These are phyloP conservation scores for Crithidia sp. DNA, from an alignment of 208 protist species.

Conservation along the genomic window DNA sequence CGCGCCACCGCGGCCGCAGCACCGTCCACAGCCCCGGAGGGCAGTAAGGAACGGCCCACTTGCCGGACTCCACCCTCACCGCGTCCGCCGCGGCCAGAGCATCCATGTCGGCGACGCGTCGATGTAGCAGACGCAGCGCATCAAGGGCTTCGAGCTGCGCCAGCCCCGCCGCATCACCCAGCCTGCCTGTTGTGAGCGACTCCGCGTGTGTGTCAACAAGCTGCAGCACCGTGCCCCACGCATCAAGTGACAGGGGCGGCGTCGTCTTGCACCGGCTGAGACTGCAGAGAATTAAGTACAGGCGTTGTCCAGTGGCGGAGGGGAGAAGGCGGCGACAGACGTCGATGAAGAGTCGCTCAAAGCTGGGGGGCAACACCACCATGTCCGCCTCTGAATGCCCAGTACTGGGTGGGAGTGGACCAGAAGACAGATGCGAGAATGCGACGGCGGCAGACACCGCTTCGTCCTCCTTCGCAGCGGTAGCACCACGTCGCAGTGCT, in stretches of 20 bases:
- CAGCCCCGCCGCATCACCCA: slow-evolving; percentile 12
- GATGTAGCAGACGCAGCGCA: slow-evolving; percentile 18
- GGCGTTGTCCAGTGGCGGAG: slow-evolving; percentile 27
- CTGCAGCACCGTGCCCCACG: slow-evolving; percentile 22
- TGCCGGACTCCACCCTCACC: slow-evolving; percentile 1
- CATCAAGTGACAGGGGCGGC: slow-evolving; percentile 1
- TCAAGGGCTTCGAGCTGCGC: slow-evolving; percentile 33
- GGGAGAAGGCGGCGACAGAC: slow-evolving; percentile 34
- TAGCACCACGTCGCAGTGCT: neutral
- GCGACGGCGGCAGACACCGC: neutral
- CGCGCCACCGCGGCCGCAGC: slow-evolving; percentile 31
- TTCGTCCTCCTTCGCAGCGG: neutral
- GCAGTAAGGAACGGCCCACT: slow-evolving; percentile 27
- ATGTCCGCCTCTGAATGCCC: neutral
- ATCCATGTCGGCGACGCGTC: slow-evolving; percentile 6
- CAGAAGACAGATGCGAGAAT: no score
- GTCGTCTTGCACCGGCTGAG: slow-evolving; percentile 12
- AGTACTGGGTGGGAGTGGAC: neutral
- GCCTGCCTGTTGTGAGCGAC: slow-evolving; percentile 22
- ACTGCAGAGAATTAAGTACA: slow-evolving; percentile 36
- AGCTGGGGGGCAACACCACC: slow-evolving; percentile 5
- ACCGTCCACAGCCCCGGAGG: slow-evolving; percentile 27
- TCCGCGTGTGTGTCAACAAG: slow-evolving; percentile 30
- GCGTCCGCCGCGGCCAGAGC: slow-evolving; percentile 15
- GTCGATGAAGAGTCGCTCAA: slow-evolving; percentile 20